Evolutionary conservation across 805 yeast species (phyloP), one percentile per base, ranked within the genome.

Genomic region (Starmerella stellata): DNA sequence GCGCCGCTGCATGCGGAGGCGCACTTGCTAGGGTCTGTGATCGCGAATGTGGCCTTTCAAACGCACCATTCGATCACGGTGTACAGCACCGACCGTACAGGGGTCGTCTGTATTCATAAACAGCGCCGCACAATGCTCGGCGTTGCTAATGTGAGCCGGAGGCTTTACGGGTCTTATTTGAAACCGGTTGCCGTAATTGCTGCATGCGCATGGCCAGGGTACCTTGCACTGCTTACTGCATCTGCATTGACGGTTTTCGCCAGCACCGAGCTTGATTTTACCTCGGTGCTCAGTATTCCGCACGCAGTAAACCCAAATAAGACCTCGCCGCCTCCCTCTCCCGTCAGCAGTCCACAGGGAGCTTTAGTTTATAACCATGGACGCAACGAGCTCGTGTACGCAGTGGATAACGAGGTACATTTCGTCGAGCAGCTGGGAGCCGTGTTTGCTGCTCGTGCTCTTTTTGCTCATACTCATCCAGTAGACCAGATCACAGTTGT

Each of bases 101-200:
- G 85, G 0, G 54, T 71, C 44, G 65, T 78, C 5, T 62, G 75
- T 38, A 64, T 62, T 44, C 94, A 85, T 53, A 69, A 70, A 49
- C 77, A 77, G 1, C 61, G 66, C 34, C 65, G 75, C 40, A 64
- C 72, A 28, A 56, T 81, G 9, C 51, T 76, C 36, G 72, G 74
- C 1, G 63, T 60, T 39, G 62, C 62, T 37, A 62, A 65, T 24
- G 56, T 58, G 2, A 62, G 77, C 1, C 63, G 63, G 39, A 62
- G 72, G 32, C 47, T 78, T 4, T 49, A 72, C 21, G 87, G 87
- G 0, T 58, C 57, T 32, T 63, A 64, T 15, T 9, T 8, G 3
- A 33, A 33, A 2, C 33, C 32, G 5, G 21, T 23, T 5, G 29
- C 34, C 1, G 34, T 49, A 3, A 8, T 29, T 13, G 16, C 32